Evolutionary conservation across 148 eudicot species (phyloP).

Genomic region (Talinum fruticosum): DNA sequence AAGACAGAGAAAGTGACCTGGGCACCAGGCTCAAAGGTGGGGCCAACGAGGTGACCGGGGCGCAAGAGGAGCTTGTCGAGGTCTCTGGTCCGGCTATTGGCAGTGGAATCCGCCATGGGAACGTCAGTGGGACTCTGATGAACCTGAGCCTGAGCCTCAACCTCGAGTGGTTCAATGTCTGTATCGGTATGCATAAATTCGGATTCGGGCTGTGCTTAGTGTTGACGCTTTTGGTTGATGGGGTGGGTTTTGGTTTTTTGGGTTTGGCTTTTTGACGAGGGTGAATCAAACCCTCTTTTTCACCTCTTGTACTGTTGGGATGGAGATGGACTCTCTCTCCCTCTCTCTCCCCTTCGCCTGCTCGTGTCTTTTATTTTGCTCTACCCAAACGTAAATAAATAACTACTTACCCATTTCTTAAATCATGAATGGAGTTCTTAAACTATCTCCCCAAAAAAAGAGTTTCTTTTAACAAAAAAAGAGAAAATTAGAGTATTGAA

Average conservation of each 20-base stretch:
- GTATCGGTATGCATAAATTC: constrained; percentile 30
- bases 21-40: constrained; percentile 62
- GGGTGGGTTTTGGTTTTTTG: not conserved
- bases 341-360: not conserved
- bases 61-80: constrained; percentile 92
- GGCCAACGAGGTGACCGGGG: constrained; percentile 76
- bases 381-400: not conserved
- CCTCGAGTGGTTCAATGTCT: constrained; percentile 15
- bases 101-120: constrained; percentile 58
- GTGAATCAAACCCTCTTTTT: not conserved
- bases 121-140: constrained; percentile 26
- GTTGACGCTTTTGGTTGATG: constrained; percentile 23
- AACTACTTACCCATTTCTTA: constrained; percentile 1
- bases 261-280: not conserved
- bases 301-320: constrained; percentile 9
- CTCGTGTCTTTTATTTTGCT: not conserved
- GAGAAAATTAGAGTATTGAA: too few relatives aligned
- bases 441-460: too few relatives aligned
- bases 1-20: constrained; percentile 32
- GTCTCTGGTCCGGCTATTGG: constrained; percentile 69
- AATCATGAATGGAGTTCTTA: not conserved
- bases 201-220: constrained; percentile 25
- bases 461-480: too few relatives aligned
- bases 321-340: constrained; percentile 1
- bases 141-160: not conserved